Conservation (phyloP, 75 land plant genomes). For the Sequoia sempervirens region DNA sequence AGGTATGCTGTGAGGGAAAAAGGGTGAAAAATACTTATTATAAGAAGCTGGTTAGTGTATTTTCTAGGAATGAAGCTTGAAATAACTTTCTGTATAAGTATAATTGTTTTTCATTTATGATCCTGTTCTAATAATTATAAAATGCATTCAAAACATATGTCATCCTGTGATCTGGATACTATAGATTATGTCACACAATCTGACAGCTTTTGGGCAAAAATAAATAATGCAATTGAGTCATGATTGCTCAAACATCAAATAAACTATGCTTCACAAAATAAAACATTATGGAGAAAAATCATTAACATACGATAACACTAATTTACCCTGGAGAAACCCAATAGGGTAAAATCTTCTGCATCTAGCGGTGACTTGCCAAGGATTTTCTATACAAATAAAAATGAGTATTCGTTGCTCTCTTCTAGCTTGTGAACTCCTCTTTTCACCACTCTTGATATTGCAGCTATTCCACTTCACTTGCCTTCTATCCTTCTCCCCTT, state of each 20-base stretch:
- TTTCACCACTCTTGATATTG: background rate
- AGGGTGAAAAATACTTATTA: background rate
- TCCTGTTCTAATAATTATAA: background rate
- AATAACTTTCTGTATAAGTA: background rate
- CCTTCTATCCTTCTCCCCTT: background rate
- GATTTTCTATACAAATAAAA: background rate
- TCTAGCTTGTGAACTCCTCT: background rate
- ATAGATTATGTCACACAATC: background rate
- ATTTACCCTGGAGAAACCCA: background rate
- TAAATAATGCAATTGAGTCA: background rate
- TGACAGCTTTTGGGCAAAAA: background rate
- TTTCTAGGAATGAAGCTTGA: background rate
- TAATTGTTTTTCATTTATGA: background rate
- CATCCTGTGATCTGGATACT: background rate
- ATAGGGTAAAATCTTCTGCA: background rate
- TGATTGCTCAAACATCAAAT: background rate
- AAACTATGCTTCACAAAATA: background rate
- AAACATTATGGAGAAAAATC: too few relatives aligned
- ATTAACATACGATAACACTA: background rate
- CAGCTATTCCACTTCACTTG: background rate
- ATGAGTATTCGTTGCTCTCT: background rate
- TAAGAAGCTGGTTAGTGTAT: background rate
- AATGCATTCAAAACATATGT: background rate
- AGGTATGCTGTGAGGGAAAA: conserved; percentile 44
- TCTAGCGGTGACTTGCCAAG: background rate